Percentiles rank a stretch among this genome's conserved stretches.
Evolutionary conservation across 78 protist genomes (phyloP).

Genomic region (Dictyostelium purpureum): DNA sequence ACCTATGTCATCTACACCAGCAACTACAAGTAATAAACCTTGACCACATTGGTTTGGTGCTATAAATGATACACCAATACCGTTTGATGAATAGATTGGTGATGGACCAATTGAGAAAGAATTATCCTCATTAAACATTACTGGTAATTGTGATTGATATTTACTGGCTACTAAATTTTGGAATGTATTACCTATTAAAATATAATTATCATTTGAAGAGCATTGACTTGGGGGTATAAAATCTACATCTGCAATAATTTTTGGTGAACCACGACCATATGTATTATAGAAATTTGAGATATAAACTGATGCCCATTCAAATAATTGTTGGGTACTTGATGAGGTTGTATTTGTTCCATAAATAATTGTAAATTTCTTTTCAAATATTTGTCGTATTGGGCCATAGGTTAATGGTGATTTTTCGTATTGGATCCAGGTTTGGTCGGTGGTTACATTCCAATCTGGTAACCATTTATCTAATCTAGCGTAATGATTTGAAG

Average conservation of each 20-base stretch:
- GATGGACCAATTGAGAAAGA: background rate
- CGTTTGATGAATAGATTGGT: background rate
- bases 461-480: background rate
- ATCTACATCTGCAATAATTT: constrained; percentile 14
- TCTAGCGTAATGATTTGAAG: background rate
- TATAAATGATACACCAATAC: constrained; percentile 11
- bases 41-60: constrained; percentile 53
- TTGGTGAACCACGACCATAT: constrained; percentile 37
- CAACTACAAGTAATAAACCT: constrained; percentile 30
- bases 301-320: constrained; percentile 13
- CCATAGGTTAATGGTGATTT: constrained; percentile 44
- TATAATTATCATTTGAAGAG: constrained; percentile 7
- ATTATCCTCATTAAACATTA: background rate
- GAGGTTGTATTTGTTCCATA: constrained; percentile 1
- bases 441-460: constrained; percentile 13
- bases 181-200: constrained; percentile 20
- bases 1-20: constrained; percentile 2
- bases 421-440: background rate
- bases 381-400: constrained; percentile 48
- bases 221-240: background rate
- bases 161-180: constrained; percentile 20
- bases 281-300: constrained; percentile 46
- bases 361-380: constrained; percentile 40
- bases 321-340: background rate
- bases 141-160: constrained; percentile 13